Evolutionary conservation across 2,329 filamentous ascomycete species (phyloP), one percentile per base, ranked within the genome.

Genomic region (Alternaria arborescens): DNA sequence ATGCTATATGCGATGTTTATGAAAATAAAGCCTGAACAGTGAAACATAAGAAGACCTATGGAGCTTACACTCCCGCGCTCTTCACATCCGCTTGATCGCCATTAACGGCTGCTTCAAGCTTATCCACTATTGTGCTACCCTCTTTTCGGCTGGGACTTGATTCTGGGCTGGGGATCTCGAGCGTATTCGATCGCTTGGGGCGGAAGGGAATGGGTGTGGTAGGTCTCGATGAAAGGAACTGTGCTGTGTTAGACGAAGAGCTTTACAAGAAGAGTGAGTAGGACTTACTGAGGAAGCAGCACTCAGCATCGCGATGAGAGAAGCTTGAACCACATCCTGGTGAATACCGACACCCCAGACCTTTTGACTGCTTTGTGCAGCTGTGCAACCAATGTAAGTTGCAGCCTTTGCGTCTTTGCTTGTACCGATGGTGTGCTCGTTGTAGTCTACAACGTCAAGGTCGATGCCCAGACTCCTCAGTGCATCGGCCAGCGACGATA

Each of bases 341-440:
- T 97, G 92, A 70, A 97, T 92, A 34, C 92, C 93, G 7, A 97
- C 91, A 69, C 93, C 93, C 93, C 93, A 97, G 3, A 97, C 90
- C 72, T 87, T 90, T 71, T 92, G 84, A 55, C 86, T 86, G 64
- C 85, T 89, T 47, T 86, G 88, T 4, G 86, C 81, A 20, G 89
- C 85, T 28, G 86, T 93, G 80, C 93, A 97, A 79, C 97, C 92
- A 66, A 98, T 97, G 77, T 96, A 98, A 2, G 94, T 92, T 2
- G 93, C 94, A n/a, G 94, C 94, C 83, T 96, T 96, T 68, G 94
- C 92, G 62, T 93, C 88, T 58, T 88, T 87, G 62, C 92, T 92
- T 52, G 85, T 84, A 67, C 93, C 93, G 69, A 98, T 93, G 28
- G 94, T 91, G 80, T 98, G 94, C 80, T 98, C 95, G 83, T 96